These are phyloP conservation scores for Cymbopogon citratus DNA, from an alignment of 176 grass and related monocot species.

Conservation along the genomic window DNA sequence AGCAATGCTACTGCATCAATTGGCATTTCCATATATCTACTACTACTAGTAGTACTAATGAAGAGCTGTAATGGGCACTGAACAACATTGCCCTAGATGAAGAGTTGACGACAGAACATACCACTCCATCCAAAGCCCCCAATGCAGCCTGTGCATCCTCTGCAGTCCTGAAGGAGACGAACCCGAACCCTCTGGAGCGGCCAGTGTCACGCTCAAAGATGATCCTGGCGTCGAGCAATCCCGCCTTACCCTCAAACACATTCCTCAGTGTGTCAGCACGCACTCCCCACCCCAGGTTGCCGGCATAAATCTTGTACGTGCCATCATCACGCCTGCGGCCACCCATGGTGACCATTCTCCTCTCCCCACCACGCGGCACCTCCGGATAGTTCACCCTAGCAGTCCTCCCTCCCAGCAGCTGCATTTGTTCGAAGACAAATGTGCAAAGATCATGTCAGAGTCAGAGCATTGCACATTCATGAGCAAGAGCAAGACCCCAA, in stretches of 20 bases:
- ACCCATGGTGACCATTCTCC: conserved; percentile 36
- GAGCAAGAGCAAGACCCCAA: not conserved
- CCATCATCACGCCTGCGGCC: conserved; percentile 48
- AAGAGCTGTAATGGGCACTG: not conserved
- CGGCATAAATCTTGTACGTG: conserved; percentile 79
- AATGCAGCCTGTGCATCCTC: conserved; percentile 65
- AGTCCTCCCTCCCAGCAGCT: conserved; percentile 69
- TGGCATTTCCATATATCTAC: not conserved
- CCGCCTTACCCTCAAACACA: conserved; percentile 48
- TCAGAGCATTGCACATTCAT: not conserved
- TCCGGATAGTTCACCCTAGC: conserved; percentile 87
- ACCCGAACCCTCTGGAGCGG: conserved; percentile 75
- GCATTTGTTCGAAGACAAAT: conserved; percentile 13
- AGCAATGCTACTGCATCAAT: not conserved
- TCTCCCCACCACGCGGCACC: conserved; percentile 79
- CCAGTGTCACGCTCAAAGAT: conserved; percentile 73
- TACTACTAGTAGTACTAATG: no score
- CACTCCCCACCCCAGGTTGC: conserved; percentile 85
- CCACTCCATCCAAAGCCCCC: conserved; percentile 75
- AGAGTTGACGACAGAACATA: conserved; percentile 1
- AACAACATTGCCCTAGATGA: not conserved
- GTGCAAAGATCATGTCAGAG: not conserved
- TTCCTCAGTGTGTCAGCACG: conserved; percentile 52
- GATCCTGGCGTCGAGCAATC: conserved; percentile 64
- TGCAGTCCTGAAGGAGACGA: conserved; percentile 59